phyloP scores from a whole-genome alignment of 805 yeast species.

The Metschnikowia drakensbergensis region DNA sequence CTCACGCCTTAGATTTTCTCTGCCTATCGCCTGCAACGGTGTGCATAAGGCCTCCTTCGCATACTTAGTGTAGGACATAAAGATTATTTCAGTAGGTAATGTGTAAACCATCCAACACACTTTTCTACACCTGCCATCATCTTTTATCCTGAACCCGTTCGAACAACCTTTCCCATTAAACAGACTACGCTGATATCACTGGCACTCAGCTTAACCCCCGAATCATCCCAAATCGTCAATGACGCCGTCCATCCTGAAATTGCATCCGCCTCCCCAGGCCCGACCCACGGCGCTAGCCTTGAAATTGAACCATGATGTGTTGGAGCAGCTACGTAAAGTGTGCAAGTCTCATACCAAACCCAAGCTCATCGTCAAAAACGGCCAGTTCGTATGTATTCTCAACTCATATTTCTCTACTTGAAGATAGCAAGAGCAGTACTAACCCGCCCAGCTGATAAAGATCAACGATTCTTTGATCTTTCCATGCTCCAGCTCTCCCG shows the following conservation, averaged over 20 bases:
- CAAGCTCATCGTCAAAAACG: conserved; percentile 36
- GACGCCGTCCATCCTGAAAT: conserved; percentile 14
- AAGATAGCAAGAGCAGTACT: conserved; percentile 14
- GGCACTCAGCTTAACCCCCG: not conserved
- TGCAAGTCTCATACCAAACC: conserved; percentile 18
- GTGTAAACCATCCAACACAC: not conserved
- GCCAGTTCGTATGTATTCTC: conserved; percentile 28
- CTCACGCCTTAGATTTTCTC: conserved; percentile 3
- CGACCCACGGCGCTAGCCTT: conserved; percentile 27
- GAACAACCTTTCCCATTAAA: not conserved
- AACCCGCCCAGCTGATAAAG: conserved; percentile 27
- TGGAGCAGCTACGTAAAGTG: conserved; percentile 24
- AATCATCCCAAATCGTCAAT: conserved; percentile 3
- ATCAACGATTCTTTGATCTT: conserved; percentile 24
- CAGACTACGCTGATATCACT: not conserved
- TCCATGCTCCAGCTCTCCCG: conserved; percentile 34
- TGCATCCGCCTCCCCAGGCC: conserved; percentile 14
- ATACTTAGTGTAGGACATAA: conserved; percentile 5
- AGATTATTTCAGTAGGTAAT: conserved; percentile 2
- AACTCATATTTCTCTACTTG: not conserved
- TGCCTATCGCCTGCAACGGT: conserved; percentile 6
- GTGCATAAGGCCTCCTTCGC: conserved; percentile 10
- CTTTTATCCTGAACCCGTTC: not conserved
- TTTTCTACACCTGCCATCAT: conserved; percentile 2
- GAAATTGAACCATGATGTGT: conserved; percentile 27